Evolutionary conservation across 495 filamentous ascomycete species (phyloP).

Genomic region (Jackrogersella multiformis): DNA sequence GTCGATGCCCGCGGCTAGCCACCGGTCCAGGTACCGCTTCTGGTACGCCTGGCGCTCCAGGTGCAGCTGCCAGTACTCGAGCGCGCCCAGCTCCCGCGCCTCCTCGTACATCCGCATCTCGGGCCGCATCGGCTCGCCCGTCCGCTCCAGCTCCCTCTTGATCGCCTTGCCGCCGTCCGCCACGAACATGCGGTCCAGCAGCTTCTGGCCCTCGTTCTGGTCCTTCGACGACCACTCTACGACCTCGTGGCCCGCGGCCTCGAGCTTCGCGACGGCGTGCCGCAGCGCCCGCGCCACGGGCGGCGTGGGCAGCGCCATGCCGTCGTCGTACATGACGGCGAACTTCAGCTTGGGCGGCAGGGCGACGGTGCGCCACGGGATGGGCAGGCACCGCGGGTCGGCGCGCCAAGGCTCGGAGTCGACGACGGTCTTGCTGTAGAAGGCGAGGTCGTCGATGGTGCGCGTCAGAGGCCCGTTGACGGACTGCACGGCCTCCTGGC

Average conservation of each 20-base stretch:
- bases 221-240: conserved; percentile 67
- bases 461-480: conserved; percentile 90
- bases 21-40: conserved; percentile 78
- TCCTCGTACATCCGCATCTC: conserved; percentile 65
- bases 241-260: conserved; percentile 75
- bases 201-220: conserved; percentile 71
- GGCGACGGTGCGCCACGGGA: conserved; percentile 72
- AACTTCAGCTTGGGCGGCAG: conserved; percentile 67
- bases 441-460: conserved; percentile 76
- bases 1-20: conserved; percentile 73
- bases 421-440: conserved; percentile 76
- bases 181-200: conserved; percentile 79
- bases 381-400: conserved; percentile 81
- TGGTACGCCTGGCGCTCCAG: conserved; percentile 75
- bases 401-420: conserved; percentile 83
- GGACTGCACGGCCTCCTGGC: conserved; percentile 83
- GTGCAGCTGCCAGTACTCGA: conserved; percentile 78
- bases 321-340: conserved; percentile 77
- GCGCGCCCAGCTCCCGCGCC: conserved; percentile 72
- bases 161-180: conserved; percentile 83
- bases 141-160: conserved; percentile 72
- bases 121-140: conserved; percentile 78
- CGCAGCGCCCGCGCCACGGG: conserved; percentile 80
- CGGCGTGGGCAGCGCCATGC: conserved; percentile 80
- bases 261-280: conserved; percentile 67